A percentile compares a stretch with the other conserved stretches of the same genome.
Evolutionary conservation across 2,329 filamentous ascomycete genomes (phyloP).

Genomic region (Cladorrhinum sp.): DNA sequence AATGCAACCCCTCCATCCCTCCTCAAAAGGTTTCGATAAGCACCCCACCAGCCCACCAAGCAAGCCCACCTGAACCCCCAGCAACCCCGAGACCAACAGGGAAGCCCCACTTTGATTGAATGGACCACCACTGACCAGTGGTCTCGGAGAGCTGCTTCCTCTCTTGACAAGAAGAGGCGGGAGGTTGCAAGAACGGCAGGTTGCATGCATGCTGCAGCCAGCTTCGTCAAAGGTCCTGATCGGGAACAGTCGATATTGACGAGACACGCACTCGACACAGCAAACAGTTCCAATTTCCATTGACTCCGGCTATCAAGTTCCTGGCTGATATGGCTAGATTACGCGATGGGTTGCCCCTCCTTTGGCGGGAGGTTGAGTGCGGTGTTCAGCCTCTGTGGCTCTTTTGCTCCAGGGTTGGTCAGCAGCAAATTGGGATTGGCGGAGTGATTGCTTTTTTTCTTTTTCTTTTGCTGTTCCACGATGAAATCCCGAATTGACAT

Average conservation of each 20-base stretch:
- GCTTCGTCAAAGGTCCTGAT: too few relatives aligned
- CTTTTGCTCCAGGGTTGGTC: background rate
- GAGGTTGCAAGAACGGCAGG: slow-evolving; percentile 12
- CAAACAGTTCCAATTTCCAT: background rate
- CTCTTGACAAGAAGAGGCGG: background rate
- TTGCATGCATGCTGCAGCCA: slow-evolving; percentile 4
- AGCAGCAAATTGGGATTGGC: slow-evolving; percentile 3
- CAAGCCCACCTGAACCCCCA: background rate
- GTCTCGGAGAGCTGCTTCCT: slow-evolving; percentile 13
- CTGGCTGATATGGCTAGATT: slow-evolving; percentile 6
- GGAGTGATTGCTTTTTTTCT: slow-evolving; percentile 14
- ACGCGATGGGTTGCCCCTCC: slow-evolving; percentile 2
- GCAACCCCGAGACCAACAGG: slow-evolving; percentile 1
- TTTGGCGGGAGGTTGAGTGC: slow-evolving; percentile 1
- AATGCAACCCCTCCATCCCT: slow-evolving; percentile 18
- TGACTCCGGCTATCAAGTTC: slow-evolving; percentile 8
- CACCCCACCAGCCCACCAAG: slow-evolving; percentile 14
- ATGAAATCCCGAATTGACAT: slow-evolving; percentile 15
- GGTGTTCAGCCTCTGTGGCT: background rate
- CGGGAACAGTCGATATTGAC: background rate
- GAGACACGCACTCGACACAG: background rate
- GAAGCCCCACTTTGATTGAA: background rate
- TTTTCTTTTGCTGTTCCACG: slow-evolving; percentile 10
- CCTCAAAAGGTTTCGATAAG: slow-evolving; percentile 18
- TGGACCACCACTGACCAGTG: slow-evolving; percentile 7